Conservation (phyloP, 441 rosid genomes). For the Viola pubescens region DNA sequence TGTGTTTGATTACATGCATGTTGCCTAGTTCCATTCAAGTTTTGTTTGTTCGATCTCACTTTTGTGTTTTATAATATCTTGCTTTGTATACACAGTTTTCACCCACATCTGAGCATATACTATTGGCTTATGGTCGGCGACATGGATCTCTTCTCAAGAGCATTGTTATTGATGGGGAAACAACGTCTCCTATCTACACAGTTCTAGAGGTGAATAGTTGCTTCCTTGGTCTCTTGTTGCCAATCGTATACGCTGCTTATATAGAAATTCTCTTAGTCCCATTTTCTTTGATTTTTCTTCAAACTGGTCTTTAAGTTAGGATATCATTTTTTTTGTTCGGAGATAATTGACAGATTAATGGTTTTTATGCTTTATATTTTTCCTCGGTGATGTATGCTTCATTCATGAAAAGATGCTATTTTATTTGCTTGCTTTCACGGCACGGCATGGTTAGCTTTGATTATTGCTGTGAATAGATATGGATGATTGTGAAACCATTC, state of each 20-base stretch:
- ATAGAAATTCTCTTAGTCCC: no score
- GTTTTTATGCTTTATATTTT: background rate
- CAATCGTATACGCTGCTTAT: no score
- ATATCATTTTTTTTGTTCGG: background rate
- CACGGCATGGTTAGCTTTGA: no score
- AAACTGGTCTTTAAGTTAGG: background rate
- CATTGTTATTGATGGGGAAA: conserved; percentile 67
- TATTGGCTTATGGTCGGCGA: conserved; percentile 84
- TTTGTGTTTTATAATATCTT: background rate
- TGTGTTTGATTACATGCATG: background rate
- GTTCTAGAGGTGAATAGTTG: conserved; percentile 62
- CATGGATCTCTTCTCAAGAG: conserved; percentile 80
- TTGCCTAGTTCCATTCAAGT: no score
- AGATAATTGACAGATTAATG: no score
- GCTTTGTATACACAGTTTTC: conserved; percentile 54
- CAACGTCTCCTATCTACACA: conserved; percentile 62
- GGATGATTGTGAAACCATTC: background rate
- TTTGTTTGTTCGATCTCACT: background rate
- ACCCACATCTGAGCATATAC: conserved; percentile 78
- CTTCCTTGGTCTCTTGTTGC: background rate
- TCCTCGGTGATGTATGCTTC: background rate
- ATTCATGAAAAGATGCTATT: background rate
- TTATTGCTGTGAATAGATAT: no score
- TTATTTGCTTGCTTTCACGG: background rate
- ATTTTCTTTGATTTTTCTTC: background rate